Evolutionary conservation across 2,329 filamentous ascomycete species (phyloP), one percentile per base, ranked within the genome.

Genomic region (Paramyrothecium sp.): DNA sequence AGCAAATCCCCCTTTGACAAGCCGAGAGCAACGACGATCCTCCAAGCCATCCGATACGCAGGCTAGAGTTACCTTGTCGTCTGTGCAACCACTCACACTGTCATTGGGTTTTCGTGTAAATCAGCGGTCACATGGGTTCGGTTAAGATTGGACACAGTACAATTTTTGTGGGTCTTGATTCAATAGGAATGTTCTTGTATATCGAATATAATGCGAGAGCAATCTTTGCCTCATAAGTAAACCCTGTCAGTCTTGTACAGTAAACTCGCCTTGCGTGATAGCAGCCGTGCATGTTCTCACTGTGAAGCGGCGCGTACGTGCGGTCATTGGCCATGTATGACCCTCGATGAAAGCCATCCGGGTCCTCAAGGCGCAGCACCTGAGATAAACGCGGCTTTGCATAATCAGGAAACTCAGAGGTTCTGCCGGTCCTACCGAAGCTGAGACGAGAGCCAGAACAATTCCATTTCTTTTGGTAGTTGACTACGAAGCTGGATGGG

Each of bases 181-280:
- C 70, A 78, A 73, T 76, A 74, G 72, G 68, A 66, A 75, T 69
- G 70, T 69, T 75, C 51, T 68, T 76, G 72, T 77, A 76, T 68
- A 77, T 77, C 70, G 63, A 68, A 62, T 63, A 57, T 68, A 71
- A 69, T 72, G 68, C 67, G 69, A 57, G 67, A 65, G 66, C 62
- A 68, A 68, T 62, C 63, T 65, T 62, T 67, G 67, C 67, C 61
- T 58, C 64, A 64, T 69, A 59, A 26, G 5, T n/a, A 47, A 34
- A 44, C 8, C 16, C 19, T 33, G 20, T 19, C 51, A 7, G 16
- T 7, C 38, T 12, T 4, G 4, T 30, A 10, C 26, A 30, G 26
- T 30, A 10, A 30, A 30, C 5, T 30, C 17, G 41, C n/a, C n/a
- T 33, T 30, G 41, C 33, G 23, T 52, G 16, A 13, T 19, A 11